Base-by-base conservation (phyloP, 2,329 filamentous ascomycete genomes). In the Colletotrichum shisoi region DNA sequence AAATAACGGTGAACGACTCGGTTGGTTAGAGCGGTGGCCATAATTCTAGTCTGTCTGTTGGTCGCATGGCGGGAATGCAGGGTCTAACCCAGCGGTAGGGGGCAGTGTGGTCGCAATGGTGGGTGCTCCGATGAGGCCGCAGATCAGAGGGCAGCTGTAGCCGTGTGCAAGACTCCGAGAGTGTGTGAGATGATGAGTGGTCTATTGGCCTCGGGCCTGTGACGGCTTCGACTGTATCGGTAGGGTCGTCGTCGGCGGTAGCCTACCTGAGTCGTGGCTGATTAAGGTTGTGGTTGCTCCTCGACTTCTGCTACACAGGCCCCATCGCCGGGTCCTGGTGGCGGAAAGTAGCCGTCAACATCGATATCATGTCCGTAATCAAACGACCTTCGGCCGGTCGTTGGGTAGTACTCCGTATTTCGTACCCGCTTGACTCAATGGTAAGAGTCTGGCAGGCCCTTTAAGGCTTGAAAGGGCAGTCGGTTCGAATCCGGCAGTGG, bases 261-360 rank as follows among this genome's bases (percentile, higher is more conserved):
- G 19, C 57, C n/a, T 24, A 17, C 15, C 39, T 56, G 61, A 60
- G n/a, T 52, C 54, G 65, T 44, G 49, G 54, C 37, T 53, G 49
- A 59, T 60, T 64, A 67, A 67, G 65, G 65, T 65, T 65, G 60
- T 60, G 42, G 56, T 42, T 60, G 54, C 48, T 59, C 54, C 42
- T 59, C 39, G 37, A 24, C 40, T 64, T 17, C 48, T 56, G 61
- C 40, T 61, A 59, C 53, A 49, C 24, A 27, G 57, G 54, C 48
- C 60, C 56, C 42, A 40, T 24, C n/a, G n/a, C 40, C 31, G n/a
- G 27, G 42, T 31, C 46, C 40, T 13, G 46, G 31, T 53, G 64
- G 37, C 61, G 64, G 64, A 67, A 64, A 67, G 64, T 67, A 67
- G 64, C 64, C 64, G 61, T 54, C 34, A 15, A 9, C 42, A n/a